Base-by-base conservation (phyloP, 352 stramenopile species). In the Globisporangium yorkense region DNA sequence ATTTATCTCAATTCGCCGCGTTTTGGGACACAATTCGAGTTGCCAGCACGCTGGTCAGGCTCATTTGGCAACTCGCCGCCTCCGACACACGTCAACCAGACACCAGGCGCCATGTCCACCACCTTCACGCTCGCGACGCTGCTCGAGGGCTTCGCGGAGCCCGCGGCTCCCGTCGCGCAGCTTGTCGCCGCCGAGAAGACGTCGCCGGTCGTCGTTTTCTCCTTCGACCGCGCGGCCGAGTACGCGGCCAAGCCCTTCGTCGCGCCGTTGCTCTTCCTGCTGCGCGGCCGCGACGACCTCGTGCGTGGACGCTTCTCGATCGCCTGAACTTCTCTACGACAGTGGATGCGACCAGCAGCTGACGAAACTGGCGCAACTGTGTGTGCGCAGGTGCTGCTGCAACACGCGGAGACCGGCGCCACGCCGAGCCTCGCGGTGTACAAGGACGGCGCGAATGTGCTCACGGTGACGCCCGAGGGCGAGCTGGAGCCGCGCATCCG, bases 231-330 rank as follows among this genome's bases (percentile, higher is more conserved):
- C 54, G 67, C 64, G 33, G 51, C 65, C 33, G 68, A 74, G 60
- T 68, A 68, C 67, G 72, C 68, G 51, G 71, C 70, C 52, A 75
- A 76, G 57, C 72, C 75, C 29, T 71, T 88, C 46, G 12, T 88
- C 24, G 54, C 70, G 49, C 68, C 77, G 35, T 52, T 89, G 37
- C 64, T 66, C 47, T 88, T 87, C 68, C 67, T 90, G 57, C 72
- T 92, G 54, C 71, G 73, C 45, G 71, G 72, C 21, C 80, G 83
- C 64, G 65, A 68, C n/a, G 80, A 88, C 53, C 62, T 90, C 51
- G 77, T 92, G 71, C 46, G 51, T 52, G 24, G 24, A 27, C 24
- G 24, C 24, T 27, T 27, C 24, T 27, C 24, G 24, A 27, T 27
- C 24, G 24, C 18, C 16, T 61, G 35, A 45, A 24, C 24, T 5